phyloP scores from a whole-genome alignment of 2,329 filamentous ascomycete genomes.

The Cercospora berteroae region DNA sequence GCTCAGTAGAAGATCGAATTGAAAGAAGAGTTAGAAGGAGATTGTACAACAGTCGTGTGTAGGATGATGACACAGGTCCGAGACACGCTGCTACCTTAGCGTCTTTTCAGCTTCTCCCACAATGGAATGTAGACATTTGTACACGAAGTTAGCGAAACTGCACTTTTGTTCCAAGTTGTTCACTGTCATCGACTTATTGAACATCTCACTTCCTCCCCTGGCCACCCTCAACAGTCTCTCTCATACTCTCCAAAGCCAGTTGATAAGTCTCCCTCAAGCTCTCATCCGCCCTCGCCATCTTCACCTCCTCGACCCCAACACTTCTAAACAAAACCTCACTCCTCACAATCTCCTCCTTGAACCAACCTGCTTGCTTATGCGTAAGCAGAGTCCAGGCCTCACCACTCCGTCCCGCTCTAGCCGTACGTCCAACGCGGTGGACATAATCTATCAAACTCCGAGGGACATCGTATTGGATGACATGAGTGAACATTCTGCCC shows the following conservation, averaged over 20 bases:
- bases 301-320: conserved; percentile 45
- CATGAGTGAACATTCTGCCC: conserved; percentile 66
- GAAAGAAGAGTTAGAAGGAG: neutral
- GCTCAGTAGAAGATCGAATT: neutral
- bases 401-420: conserved; percentile 72
- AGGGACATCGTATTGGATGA: conserved; percentile 92
- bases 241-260: conserved; percentile 60
- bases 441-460: conserved; percentile 78
- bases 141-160: neutral
- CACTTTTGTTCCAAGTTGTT: neutral
- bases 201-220: neutral
- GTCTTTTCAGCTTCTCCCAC: too few relatives aligned
- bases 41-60: neutral
- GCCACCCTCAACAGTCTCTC: conserved; percentile 54
- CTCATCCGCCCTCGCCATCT: conserved; percentile 24
- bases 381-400: conserved; percentile 84
- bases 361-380: conserved; percentile 83
- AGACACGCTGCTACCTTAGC: too few relatives aligned
- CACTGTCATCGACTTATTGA: neutral
- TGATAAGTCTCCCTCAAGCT: conserved; percentile 45
- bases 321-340: conserved; percentile 51
- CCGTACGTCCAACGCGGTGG: conserved; percentile 88
- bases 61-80: too few relatives aligned
- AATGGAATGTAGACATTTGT: too few relatives aligned
- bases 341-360: conserved; percentile 77